Conservation (phyloP, 495 filamentous ascomycete genomes). For the Neurospora tetraspora region DNA sequence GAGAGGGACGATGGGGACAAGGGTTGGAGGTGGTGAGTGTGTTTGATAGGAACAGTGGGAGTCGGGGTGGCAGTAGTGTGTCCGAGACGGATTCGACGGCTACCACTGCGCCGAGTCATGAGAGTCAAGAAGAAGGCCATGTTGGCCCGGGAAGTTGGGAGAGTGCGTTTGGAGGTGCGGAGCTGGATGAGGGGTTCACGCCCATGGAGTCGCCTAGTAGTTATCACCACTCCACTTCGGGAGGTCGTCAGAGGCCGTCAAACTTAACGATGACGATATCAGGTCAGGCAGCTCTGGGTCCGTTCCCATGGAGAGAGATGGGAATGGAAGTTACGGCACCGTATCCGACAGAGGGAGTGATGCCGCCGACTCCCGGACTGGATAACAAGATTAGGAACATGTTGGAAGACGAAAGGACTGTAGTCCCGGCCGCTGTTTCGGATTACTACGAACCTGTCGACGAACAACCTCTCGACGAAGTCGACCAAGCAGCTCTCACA, state of each 20-base stretch:
- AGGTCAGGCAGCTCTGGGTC: not conserved
- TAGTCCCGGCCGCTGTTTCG: not conserved
- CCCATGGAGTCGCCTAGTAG: not conserved
- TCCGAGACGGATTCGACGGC: conserved; percentile 40
- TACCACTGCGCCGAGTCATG: conserved; percentile 23
- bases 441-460: not conserved
- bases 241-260: not conserved
- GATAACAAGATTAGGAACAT: not conserved
- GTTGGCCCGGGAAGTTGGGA: conserved; percentile 12
- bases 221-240: not conserved
- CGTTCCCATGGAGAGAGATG: not conserved
- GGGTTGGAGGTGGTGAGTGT: not conserved
- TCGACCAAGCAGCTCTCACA: not conserved
- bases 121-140: conserved; percentile 11
- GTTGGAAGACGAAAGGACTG: conserved; percentile 10
- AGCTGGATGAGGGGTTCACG: not conserved
- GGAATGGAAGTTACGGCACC: not conserved
- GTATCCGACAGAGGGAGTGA: conserved; percentile 13
- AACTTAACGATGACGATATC: not conserved
- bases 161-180: conserved; percentile 4
- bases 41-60: not conserved
- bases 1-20: not conserved
- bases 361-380: conserved; percentile 12
- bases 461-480: not conserved
- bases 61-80: conserved; percentile 32